A percentile compares a stretch with the other conserved stretches of the same genome.
Evolutionary conservation across 1,284 basidiomycete species (phyloP).

Genomic region (Hemileia vastatrix): DNA sequence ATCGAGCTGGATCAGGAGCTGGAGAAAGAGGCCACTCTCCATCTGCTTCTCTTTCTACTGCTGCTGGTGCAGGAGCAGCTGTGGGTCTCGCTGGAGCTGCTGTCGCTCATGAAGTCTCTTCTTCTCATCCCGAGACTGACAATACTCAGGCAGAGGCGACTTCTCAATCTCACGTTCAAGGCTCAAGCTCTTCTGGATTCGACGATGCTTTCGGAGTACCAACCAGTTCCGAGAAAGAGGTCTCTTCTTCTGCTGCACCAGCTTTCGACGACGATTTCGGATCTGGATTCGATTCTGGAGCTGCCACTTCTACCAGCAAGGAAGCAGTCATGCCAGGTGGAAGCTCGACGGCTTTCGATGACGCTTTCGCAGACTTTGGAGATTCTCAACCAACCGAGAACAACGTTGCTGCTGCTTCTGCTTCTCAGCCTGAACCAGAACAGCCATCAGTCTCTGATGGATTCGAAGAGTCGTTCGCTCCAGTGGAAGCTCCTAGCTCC

Average conservation of each 20-base stretch:
- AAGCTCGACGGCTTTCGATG: neutral
- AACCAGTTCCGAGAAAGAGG: neutral
- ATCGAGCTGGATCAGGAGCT: neutral
- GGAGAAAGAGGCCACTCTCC: neutral
- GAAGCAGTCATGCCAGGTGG: neutral
- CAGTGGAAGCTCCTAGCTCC: neutral
- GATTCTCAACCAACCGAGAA: neutral
- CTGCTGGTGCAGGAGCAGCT: neutral
- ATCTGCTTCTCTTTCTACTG: neutral
- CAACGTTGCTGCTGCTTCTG: neutral
- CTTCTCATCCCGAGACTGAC: neutral
- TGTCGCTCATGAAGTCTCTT: neutral
- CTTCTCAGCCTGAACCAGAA: neutral
- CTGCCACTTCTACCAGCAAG: neutral
- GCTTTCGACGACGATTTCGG: constrained; percentile 4
- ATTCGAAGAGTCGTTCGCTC: neutral
- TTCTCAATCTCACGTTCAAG: neutral
- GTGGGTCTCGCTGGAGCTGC: neutral
- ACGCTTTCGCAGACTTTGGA: neutral
- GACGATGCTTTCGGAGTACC: neutral
- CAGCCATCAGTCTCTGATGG: neutral
- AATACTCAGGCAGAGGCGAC: neutral
- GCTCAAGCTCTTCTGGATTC: neutral
- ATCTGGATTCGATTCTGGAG: neutral
- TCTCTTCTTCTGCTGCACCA: neutral